A percentile compares a stretch with the other conserved stretches of the same genome.
phyloP scores from a whole-genome alignment of 176 grass and related monocot genomes.

The Hordeum marinum region DNA sequence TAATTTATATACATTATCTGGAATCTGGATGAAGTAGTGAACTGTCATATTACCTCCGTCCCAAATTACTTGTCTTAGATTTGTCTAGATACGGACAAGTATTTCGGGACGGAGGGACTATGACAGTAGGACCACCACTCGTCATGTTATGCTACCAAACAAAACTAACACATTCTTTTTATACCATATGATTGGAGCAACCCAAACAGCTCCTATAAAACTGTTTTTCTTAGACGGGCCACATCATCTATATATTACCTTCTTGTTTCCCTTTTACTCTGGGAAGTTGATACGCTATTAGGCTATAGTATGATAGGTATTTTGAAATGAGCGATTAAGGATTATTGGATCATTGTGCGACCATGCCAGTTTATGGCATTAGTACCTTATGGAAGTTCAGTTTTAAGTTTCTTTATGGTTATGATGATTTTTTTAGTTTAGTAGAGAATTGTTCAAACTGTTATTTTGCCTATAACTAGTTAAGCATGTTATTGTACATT shows the following conservation, averaged over 20 bases:
- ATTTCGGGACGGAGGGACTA: not conserved
- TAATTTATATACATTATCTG: not conserved
- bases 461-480: not conserved
- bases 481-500: not conserved
- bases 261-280: not conserved
- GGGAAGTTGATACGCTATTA: not conserved
- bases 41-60: not conserved
- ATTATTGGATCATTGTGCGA: not conserved
- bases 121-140: not conserved
- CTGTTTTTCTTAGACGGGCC: not conserved
- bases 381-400: not conserved
- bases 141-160: not conserved
- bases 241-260: not conserved
- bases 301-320: not conserved
- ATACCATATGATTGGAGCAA: not conserved
- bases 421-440: not conserved
- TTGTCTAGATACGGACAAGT: too few relatives aligned
- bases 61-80: too few relatives aligned
- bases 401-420: too few relatives aligned
- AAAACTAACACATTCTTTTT: not conserved
- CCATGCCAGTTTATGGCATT: not conserved
- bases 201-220: not conserved
- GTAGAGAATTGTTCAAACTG: not conserved
- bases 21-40: not conserved
- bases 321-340: not conserved